Evolutionary conservation across 371 early-diverging fungal genomes (phyloP).

Genomic region (Mucor sp.): DNA sequence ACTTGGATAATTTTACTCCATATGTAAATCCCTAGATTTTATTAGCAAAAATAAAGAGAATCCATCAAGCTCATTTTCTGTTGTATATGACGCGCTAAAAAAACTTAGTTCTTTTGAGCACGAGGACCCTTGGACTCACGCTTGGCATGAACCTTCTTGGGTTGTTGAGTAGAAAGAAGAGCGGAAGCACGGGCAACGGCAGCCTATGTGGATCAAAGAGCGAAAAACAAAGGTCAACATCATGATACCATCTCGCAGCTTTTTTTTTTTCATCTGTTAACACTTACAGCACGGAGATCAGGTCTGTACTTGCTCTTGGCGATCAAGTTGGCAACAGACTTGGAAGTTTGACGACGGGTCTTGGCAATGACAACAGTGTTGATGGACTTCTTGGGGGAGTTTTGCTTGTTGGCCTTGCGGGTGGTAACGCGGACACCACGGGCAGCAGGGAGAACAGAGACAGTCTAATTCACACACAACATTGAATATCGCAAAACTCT

Average conservation of each 20-base stretch:
- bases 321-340: conserved; percentile 72
- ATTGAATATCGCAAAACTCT: background rate
- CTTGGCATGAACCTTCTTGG: conserved; percentile 62
- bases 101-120: conserved; percentile 36
- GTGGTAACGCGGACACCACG: conserved; percentile 68
- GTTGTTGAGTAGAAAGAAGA: conserved; percentile 66
- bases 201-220: conserved; percentile 44
- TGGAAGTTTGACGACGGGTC: conserved; percentile 70
- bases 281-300: conserved; percentile 74
- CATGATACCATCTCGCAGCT: background rate
- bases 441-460: conserved; percentile 62
- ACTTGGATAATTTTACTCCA: background rate
- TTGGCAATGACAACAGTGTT: conserved; percentile 63
- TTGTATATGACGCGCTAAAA: background rate
- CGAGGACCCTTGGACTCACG: conserved; percentile 44
- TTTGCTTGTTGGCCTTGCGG: conserved; percentile 64
- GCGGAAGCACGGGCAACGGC: conserved; percentile 84
- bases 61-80: background rate
- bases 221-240: background rate
- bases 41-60: background rate
- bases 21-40: background rate
- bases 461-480: conserved; percentile 51
- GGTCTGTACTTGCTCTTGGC: conserved; percentile 71
- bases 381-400: conserved; percentile 59
- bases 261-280: background rate